phyloP scores from a whole-genome alignment of 1,284 basidiomycete species.

The Ceratobasidium sp. region DNA sequence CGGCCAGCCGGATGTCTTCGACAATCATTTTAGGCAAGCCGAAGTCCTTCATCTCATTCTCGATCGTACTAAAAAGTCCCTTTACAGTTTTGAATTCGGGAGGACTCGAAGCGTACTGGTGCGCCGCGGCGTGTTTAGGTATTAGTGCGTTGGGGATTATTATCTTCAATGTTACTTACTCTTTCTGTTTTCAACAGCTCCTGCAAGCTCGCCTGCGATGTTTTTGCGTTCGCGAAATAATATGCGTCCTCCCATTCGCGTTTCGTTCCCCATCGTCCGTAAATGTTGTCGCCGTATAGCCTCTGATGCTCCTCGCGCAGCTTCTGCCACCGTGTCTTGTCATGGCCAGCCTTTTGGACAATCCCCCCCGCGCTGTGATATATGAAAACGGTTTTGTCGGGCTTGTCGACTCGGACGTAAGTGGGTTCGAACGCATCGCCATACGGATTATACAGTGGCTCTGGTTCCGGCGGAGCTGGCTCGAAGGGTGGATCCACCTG shows the following conservation, averaged over 20 bases:
- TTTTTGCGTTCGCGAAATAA: neutral
- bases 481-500: neutral
- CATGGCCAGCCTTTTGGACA: neutral
- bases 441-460: neutral
- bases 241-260: neutral
- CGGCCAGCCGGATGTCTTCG: neutral
- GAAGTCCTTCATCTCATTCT: neutral
- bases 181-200: neutral
- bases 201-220: neutral
- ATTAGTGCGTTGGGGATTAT: too few species aligned
- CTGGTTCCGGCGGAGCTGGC: neutral
- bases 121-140: neutral
- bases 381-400: neutral
- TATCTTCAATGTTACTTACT: neutral
- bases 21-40: neutral
- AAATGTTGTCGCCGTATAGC: neutral
- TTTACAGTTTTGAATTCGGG: neutral
- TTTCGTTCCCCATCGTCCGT: neutral
- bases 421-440: neutral
- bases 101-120: neutral
- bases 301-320: neutral
- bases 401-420: neutral
- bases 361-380: neutral
- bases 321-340: neutral
- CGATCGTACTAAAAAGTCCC: neutral